These are phyloP conservation scores for Chaetomidium leptoderma DNA, from an alignment of 495 filamentous ascomycete species.

Conservation along the genomic window DNA sequence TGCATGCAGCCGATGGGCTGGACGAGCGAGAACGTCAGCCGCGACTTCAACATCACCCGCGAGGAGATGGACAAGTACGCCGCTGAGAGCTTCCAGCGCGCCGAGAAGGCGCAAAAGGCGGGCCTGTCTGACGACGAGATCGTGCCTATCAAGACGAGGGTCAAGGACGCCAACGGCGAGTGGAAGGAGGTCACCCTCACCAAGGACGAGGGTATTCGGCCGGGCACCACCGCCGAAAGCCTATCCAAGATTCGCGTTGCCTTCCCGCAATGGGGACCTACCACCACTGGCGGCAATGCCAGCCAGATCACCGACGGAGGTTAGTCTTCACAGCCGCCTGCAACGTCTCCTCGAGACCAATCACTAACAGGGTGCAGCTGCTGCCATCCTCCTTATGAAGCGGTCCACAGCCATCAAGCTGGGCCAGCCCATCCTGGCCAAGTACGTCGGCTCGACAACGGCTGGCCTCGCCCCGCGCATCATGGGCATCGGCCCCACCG, in stretches of 20 bases:
- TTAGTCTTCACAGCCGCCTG: constrained; percentile 18
- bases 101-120: constrained; percentile 86
- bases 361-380: constrained; percentile 49
- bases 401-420: constrained; percentile 82
- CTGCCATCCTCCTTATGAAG: constrained; percentile 89
- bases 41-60: constrained; percentile 79
- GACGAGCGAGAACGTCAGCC: constrained; percentile 93
- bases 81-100: constrained; percentile 77
- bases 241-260: constrained; percentile 84
- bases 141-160: constrained; percentile 69
- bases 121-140: constrained; percentile 96
- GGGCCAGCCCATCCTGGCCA: constrained; percentile 86
- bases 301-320: constrained; percentile 92
- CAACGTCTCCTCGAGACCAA: too few species aligned
- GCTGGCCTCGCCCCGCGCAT: constrained; percentile 85
- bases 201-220: constrained; percentile 82
- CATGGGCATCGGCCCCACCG: constrained; percentile 94
- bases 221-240: constrained; percentile 79
- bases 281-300: constrained; percentile 90
- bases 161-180: constrained; percentile 82
- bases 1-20: constrained; percentile 96
- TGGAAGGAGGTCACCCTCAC: constrained; percentile 70
- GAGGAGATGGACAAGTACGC: constrained; percentile 80
- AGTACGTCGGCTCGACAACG: constrained; percentile 89
- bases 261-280: constrained; percentile 84